Evolutionary conservation across 371 early-diverging fungal genomes (phyloP).

Genomic region (Rhizomucor pusillus): DNA sequence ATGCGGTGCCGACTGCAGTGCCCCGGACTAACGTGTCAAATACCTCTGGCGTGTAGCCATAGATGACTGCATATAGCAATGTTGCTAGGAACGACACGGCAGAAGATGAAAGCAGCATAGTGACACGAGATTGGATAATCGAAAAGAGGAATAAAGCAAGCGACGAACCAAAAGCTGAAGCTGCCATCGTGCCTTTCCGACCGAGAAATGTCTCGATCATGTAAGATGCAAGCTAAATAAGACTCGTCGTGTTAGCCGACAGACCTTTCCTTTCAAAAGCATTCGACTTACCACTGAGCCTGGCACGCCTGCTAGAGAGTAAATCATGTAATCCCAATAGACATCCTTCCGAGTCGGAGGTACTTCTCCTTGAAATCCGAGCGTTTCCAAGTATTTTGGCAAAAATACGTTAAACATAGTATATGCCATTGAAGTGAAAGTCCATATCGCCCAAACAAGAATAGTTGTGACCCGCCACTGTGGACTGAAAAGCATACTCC

Average conservation of each 20-base stretch:
- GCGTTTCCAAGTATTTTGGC: constrained; percentile 70
- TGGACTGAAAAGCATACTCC: constrained; percentile 38
- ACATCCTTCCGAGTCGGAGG: constrained; percentile 53
- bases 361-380: constrained; percentile 38
- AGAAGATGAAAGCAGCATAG: constrained; percentile 65
- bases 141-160: constrained; percentile 68
- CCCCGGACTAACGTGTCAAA: constrained; percentile 77
- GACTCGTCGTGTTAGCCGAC: neutral
- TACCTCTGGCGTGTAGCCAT: constrained; percentile 89
- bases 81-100: constrained; percentile 71
- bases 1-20: constrained; percentile 79
- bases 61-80: constrained; percentile 79
- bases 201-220: constrained; percentile 77
- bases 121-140: constrained; percentile 39
- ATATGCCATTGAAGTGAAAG: constrained; percentile 72
- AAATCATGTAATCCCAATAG: constrained; percentile 75
- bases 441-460: constrained; percentile 80
- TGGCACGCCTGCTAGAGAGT: constrained; percentile 77
- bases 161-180: constrained; percentile 71
- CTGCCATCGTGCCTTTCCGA: constrained; percentile 79
- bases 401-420: constrained; percentile 87
- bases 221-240: constrained; percentile 62
- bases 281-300: constrained; percentile 66
- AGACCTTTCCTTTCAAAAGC: neutral
- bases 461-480: constrained; percentile 61